Base-by-base conservation (phyloP, 345 rosid genomes). In the Camelina hispida region DNA sequence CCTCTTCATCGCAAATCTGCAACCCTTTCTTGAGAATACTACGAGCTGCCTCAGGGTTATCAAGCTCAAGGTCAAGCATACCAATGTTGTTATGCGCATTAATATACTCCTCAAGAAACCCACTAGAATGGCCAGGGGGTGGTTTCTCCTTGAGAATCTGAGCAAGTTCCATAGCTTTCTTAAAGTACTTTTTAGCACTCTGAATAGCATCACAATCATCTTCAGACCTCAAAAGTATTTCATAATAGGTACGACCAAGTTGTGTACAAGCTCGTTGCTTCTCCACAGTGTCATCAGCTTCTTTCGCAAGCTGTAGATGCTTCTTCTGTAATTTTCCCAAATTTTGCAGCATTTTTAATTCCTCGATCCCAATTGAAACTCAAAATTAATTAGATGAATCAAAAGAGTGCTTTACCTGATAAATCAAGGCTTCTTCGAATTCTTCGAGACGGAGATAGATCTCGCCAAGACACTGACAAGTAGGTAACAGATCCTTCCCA, bases 381-480 rank as follows among this genome's bases (percentile, higher is more conserved):
- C 3, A 25, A 23, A 25, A 25, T 25, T 25, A 25, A 25, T 25
- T 0, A 25, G 4, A 25, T 25, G 28, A 3, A 25, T 35, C 35
- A 37, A 53, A 42, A 6, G 5, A 35, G 51, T 4, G 28, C 28
- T 12, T 40, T 38, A 91, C 97, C 96, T 91, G 97, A 78, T 85
- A 95, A 61, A 62, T 34, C 72, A 95, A 82, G 43, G 97, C 99
- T 42, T 92, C 85, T 62, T 85, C 43, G 83, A 85, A 90, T 52
- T 83, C 50, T 47, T 78, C 81, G 67, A 95, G 93, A 44, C 91
- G 87, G 47, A 90, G 91, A 79, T 85, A 85, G 68, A 88, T 82
- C 77, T 95, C 99, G 2, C 98, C 97, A 6, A 92, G 89, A 59
- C 93, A 90, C 84, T 95, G 99, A 58, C 99, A 92, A 59, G 96